These are phyloP conservation scores for Geosmithia putterillii DNA, from an alignment of 2,329 filamentous ascomycete genomes.

Conservation along the genomic window DNA sequence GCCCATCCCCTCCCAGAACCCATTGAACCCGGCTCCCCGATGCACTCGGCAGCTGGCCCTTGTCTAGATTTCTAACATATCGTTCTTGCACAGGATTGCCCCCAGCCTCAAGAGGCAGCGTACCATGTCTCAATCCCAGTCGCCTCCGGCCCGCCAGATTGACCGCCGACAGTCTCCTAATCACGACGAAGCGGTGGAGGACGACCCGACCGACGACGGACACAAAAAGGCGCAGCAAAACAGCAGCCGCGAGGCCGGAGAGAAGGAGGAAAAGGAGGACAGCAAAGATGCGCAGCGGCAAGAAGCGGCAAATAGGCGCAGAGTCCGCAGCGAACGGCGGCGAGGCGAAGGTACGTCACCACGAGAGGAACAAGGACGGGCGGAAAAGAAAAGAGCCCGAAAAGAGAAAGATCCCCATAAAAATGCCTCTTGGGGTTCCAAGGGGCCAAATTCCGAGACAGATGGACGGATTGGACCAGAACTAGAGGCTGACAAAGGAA, in stretches of 20 bases:
- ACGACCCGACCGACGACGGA: constrained; percentile 35
- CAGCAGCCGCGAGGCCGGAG: constrained; percentile 45
- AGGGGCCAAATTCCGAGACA: no score
- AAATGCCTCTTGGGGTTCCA: no score
- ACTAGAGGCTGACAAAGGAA: not conserved
- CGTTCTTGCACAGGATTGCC: constrained; percentile 44
- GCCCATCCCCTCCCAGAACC: no score
- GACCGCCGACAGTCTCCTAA: constrained; percentile 32
- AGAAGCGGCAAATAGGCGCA: constrained; percentile 68
- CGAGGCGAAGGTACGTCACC: constrained; percentile 59
- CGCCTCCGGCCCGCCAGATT: constrained; percentile 33
- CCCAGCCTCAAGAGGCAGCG: constrained; percentile 69
- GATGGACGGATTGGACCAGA: not conserved
- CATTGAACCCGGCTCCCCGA: not conserved
- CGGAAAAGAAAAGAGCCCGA: no score
- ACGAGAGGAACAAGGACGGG: not conserved
- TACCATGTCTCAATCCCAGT: constrained; percentile 63
- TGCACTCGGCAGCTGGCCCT: not conserved
- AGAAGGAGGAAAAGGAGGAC: constrained; percentile 59
- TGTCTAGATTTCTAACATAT: not conserved
- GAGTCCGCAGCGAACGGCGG: constrained; percentile 69
- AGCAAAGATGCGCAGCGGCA: constrained; percentile 54
- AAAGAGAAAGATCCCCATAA: no score
- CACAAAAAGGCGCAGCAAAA: constrained; percentile 53
- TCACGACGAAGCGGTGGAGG: constrained; percentile 60